Base-by-base conservation (phyloP, 768 basidiomycete genomes). In the Agaricus sinodeliciosus region DNA sequence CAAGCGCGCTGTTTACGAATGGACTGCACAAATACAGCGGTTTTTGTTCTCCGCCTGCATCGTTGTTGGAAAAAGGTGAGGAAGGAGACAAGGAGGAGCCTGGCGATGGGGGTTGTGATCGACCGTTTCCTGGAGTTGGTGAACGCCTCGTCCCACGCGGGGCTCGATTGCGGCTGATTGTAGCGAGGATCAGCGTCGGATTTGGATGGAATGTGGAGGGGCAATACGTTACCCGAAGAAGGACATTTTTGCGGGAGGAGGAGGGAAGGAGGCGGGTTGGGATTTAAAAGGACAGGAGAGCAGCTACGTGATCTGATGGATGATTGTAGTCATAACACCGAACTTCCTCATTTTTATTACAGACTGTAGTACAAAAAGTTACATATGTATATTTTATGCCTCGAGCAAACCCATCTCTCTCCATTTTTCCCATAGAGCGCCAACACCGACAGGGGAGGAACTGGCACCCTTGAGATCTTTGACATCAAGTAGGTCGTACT, bases 1-100 rank as follows among this genome's bases (percentile, higher is more conserved):
- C 94, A 41, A 98, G 78, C 0, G 95, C 92, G 1, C 93, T 87
- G 60, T 95, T 94, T 51, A 89, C 91, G 67, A 98, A 98, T 3
- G 94, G 94, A 49, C 89, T 88, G 67, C 88, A 95, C 9, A 97
- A 78, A 64, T 95, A 96, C 15, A 97, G 72, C 1, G 90, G 87
- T 89, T 90, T 28, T 62, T 36, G 41, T 47, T 47, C 44, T 16
- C 18, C 31, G 7, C 31, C 31, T 31, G 31, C 31, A 31, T 31
- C 9, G n/a, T 31, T 41, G 44, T 27, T 36, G 34, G 44, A 12
- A 36, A 35, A 16, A 28, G 58, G 31, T 16, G 39, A 58, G 9
- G 62, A 60, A 15, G 58, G 19, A n/a, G 58, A 25, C 13, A 40
- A 59, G 9, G 62, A 60, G 11, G 58, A 16, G 9, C 69, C 65